phyloP scores from a whole-genome alignment of 768 basidiomycete species.

The Sutorius australiensis region DNA sequence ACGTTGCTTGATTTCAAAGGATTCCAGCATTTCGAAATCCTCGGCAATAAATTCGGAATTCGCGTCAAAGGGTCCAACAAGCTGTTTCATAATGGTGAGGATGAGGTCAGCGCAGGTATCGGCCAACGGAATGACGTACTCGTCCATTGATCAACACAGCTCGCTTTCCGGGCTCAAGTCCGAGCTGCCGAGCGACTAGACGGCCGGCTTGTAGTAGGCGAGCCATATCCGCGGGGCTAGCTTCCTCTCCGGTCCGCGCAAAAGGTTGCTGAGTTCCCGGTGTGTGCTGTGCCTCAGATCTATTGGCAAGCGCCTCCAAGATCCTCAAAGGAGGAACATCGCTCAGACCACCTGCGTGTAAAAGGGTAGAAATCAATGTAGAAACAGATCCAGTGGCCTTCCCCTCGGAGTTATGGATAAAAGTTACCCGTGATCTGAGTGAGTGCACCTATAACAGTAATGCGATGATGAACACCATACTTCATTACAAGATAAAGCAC shows the following conservation, averaged over 20 bases:
- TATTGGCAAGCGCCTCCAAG: conserved; percentile 10
- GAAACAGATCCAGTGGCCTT: conserved; percentile 30
- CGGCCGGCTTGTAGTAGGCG: conserved; percentile 44
- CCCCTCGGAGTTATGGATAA: conserved; percentile 66
- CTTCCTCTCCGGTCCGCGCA: conserved; percentile 17
- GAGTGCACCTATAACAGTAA: conserved; percentile 37
- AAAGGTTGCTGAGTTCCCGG: conserved; percentile 39
- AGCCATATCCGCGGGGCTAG: conserved; percentile 28
- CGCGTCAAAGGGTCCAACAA: conserved; percentile 66
- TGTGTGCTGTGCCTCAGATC: conserved; percentile 6
- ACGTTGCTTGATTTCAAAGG: conserved; percentile 72
- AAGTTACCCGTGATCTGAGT: conserved; percentile 58
- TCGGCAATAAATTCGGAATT: conserved; percentile 54
- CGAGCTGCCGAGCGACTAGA: conserved; percentile 51
- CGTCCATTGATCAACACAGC: conserved; percentile 81
- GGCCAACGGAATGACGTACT: conserved; percentile 41
- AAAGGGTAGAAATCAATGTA: conserved; percentile 48
- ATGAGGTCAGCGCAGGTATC: conserved; percentile 1
- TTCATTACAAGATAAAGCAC: not conserved
- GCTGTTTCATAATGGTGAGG: conserved; percentile 37
- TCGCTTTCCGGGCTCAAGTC: conserved; percentile 55
- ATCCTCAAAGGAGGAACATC: conserved; percentile 17
- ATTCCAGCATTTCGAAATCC: conserved; percentile 71
- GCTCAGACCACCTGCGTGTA: conserved; percentile 38
- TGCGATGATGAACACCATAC: not conserved